Evolutionary conservation across 805 yeast genomes (phyloP).

Genomic region (Lachancea meyersii): DNA sequence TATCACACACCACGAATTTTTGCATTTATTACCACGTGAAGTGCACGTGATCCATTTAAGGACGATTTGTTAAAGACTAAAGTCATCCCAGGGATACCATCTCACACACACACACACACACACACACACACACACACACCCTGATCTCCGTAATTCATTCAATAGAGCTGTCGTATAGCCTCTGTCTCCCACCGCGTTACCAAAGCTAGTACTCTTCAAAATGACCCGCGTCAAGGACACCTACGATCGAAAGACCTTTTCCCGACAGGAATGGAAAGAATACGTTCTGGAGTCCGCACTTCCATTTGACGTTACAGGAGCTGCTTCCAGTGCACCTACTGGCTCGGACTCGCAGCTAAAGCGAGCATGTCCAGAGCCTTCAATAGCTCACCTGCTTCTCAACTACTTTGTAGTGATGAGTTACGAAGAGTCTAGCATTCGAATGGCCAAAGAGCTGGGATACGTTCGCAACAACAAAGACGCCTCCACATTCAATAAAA

Average conservation of each 20-base stretch:
- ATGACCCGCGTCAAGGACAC: constrained; percentile 12
- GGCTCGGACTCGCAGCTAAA: neutral
- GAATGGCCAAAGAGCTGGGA: constrained; percentile 54
- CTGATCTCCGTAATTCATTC: no score
- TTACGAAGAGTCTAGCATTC: constrained; percentile 58
- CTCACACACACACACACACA: no score
- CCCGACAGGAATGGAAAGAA: constrained; percentile 27
- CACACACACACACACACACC: no score
- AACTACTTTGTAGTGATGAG: constrained; percentile 77
- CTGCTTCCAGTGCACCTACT: neutral
- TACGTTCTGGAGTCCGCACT: constrained; percentile 17
- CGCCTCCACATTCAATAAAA: constrained; percentile 26
- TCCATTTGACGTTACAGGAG: constrained; percentile 8
- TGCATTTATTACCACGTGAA: no score
- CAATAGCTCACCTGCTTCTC: constrained; percentile 43
- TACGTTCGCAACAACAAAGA: constrained; percentile 22
- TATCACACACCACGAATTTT: no score
- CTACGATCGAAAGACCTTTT: constrained; percentile 21
- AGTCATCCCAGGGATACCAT: no score
- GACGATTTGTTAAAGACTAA: no score
- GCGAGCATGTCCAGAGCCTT: constrained; percentile 35
- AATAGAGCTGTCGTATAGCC: no score
- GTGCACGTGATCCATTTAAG: no score
- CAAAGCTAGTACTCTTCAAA: neutral
- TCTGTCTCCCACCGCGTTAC: neutral